Evolutionary conservation across 2,329 filamentous ascomycete species (phyloP).

Genomic region (Pyrenophora tritici-repentis): DNA sequence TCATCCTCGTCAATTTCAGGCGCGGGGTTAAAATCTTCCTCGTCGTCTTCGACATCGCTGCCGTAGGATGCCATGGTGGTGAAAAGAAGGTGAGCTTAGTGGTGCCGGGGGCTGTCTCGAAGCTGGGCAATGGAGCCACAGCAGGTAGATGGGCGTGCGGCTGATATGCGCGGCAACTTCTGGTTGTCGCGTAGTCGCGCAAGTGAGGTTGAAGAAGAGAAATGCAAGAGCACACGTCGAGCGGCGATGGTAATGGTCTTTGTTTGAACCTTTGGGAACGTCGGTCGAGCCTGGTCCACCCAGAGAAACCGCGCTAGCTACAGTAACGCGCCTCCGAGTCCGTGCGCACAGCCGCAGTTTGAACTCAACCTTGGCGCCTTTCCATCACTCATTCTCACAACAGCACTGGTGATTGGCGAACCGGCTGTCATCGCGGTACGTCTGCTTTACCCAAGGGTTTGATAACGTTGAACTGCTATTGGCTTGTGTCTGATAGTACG

Average conservation of each 20-base stretch:
- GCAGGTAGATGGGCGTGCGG: constrained; percentile 1
- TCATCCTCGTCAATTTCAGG: constrained; percentile 71
- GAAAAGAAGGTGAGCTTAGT: constrained; percentile 7
- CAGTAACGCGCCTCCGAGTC: constrained; percentile 10
- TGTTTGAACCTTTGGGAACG: constrained; percentile 22
- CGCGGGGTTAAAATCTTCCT: constrained; percentile 88
- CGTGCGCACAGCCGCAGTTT: constrained; percentile 12
- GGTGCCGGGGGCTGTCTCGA: constrained; percentile 11
- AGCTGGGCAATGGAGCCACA: constrained; percentile 9
- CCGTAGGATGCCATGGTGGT: constrained; percentile 39
- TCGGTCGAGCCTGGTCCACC: constrained; percentile 26
- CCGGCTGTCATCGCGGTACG: too few relatives aligned
- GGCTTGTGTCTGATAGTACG: too few relatives aligned
- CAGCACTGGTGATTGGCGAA: too few relatives aligned
- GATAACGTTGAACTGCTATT: too few relatives aligned
- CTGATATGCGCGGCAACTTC: background rate
- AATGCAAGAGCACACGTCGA: constrained; percentile 10
- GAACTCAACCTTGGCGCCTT: background rate
- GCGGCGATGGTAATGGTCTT: constrained; percentile 23
- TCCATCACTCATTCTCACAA: too few relatives aligned
- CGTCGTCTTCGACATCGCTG: constrained; percentile 55
- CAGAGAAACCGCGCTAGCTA: constrained; percentile 28
- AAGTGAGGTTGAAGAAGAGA: background rate
- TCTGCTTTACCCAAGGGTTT: too few relatives aligned
- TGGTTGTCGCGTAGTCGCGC: background rate